Evolutionary conservation across 305 asterid species (phyloP), one percentile per base, ranked within the genome.

Genomic region (Plantago coronopus): DNA sequence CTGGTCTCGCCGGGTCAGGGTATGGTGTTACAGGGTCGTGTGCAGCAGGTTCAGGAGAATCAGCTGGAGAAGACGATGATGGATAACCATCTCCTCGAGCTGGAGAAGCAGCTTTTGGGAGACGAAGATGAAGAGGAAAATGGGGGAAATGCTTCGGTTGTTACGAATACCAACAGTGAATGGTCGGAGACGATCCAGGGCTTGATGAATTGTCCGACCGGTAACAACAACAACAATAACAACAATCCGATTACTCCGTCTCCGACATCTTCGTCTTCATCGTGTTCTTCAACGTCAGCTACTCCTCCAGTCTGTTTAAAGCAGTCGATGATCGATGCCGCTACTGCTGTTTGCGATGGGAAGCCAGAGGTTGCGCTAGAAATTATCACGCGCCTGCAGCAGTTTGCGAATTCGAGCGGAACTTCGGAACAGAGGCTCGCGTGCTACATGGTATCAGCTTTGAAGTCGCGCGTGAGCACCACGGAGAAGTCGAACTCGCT

Each of bases 311-410:
- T 81, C 5, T 84, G 83, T 61, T 79, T 83, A 0, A 87, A 77
- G 42, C 94, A 81, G 66, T 59, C 76, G 5, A 62, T 84, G 16
- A 38, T 78, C 22, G 98, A 89, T 22, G 88, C 86, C 8, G 91
- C 96, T 0, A 66, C 65, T 9, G 89, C 87, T 4, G 75, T 93
- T 7, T 71, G 83, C 8, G 96, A 93, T 20, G 85, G 87, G 0
- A 85, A 78, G 62, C 59, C 70, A 17, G 84, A 86, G 13, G 72
- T 60, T 0, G 95, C 95, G 0, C 49, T 57, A 0, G 98, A 93
- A 46, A 74, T 79, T 46, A 86, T 93, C 94, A 85, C 94, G 87
- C 95, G 95, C 85, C 88, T 89, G 23, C 67, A 74, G 50, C 86
- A 70, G 54, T 65, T 74, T 34, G 76, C 81, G 17, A 82, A 85